These are phyloP conservation scores for Axilococcus clingmanii DNA, from an alignment of 139 green algal genomes.

Conservation along the genomic window DNA sequence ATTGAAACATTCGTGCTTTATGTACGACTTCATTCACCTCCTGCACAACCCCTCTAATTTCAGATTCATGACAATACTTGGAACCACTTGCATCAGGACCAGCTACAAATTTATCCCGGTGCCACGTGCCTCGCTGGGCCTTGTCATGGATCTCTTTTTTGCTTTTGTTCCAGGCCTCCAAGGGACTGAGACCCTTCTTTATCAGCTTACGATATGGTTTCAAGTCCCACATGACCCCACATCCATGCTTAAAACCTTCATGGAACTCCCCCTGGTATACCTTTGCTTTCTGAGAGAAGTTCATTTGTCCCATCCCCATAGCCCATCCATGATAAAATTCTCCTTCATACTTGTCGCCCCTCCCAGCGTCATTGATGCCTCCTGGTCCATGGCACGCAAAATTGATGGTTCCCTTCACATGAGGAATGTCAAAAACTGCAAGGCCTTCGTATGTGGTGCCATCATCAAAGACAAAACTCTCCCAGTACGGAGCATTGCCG, in stretches of 20 bases:
- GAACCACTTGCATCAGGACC: conserved; percentile 25
- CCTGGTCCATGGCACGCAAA: conserved; percentile 70
- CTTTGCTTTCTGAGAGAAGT: conserved; percentile 37
- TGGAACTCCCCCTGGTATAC: conserved; percentile 73
- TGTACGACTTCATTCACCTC: conserved; percentile 66
- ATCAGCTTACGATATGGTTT: conserved; percentile 56
- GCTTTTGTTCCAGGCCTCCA: conserved; percentile 37
- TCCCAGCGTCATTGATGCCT: conserved; percentile 49
- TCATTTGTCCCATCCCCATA: conserved; percentile 75
- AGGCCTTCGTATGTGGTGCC: conserved; percentile 88
- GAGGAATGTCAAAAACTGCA: conserved; percentile 55
- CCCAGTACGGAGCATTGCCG: conserved; percentile 78
- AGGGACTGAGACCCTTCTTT: conserved; percentile 34
- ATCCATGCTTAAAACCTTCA: conserved; percentile 64
- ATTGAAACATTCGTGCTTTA: conserved; percentile 73
- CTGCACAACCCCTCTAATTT: conserved; percentile 58
- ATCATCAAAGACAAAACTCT: conserved; percentile 77
- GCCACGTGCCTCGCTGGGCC: conserved; percentile 40
- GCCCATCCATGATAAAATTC: conserved; percentile 79
- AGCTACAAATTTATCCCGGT: conserved; percentile 35
- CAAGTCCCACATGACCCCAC: conserved; percentile 52
- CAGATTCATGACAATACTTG: not conserved
- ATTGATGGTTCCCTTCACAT: conserved; percentile 72
- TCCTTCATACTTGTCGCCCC: conserved; percentile 76
- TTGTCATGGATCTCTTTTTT: conserved; percentile 35